Base-by-base conservation (phyloP, 208 protist genomes). In the Leishmania amazonensis region DNA sequence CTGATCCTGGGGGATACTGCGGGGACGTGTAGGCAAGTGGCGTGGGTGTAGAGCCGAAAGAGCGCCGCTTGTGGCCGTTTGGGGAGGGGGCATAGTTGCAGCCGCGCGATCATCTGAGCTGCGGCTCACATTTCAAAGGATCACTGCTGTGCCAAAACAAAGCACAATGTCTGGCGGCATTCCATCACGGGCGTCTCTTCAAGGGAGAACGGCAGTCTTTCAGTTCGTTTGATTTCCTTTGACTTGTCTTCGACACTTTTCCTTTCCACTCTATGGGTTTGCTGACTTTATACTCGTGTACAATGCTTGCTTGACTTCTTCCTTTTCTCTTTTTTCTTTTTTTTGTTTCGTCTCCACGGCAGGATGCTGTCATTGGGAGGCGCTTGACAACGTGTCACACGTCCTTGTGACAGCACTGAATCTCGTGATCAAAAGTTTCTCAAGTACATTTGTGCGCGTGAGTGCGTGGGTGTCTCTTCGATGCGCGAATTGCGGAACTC, bases 251-350 rank as follows among this genome's bases (percentile, higher is more conserved):
- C 42, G 24, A 31, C 9, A 15, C 7, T 49, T 31, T 72, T 72
- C 40, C 15, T 24, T 49, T 40, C 42, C 67, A 49, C 24, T 47
- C 17, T 72, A 35, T 70, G 67, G 24, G 67, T 72, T 24, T 72
- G 21, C 67, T 49, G 67, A 28, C 3, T 49, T 31, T 24, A 49
- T n/a, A 72, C 67, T 72, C 40, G n/a, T 72, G 67, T 72, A 72
- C 67, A 72, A n/a, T 72, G 67, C 67, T 72, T 72, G 7, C 24
- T 42, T 72, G 31, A 47, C 40, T 21, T 72, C 15, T 72, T 49
- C 38, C 38, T 72, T 57, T 75, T 57, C 49, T 49, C 38, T 19
- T 72, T 57, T 75, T 57, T 58, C 0, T 75, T 31, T 38, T 75
- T 53, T 75, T 6, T 58, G 15, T 13, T 58, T 4, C 45, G 28